Evolutionary conservation across 2,329 filamentous ascomycete species (phyloP), one percentile per base, ranked within the genome.

Genomic region (Ophiostoma fasciatum): DNA sequence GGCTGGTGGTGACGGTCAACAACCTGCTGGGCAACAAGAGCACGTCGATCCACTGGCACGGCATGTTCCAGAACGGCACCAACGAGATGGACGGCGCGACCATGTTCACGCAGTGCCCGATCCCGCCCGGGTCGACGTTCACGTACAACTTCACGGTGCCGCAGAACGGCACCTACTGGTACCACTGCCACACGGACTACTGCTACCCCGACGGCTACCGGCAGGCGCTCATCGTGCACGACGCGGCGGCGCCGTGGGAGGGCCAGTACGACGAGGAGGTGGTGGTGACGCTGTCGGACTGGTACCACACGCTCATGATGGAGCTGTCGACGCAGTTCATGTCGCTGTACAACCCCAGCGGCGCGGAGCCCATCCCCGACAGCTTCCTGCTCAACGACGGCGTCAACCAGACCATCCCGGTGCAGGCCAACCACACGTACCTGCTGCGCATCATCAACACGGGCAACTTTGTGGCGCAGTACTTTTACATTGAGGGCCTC

Each of bases 381-480:
- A 62, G 73, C 5, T 71, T 74, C 2, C 61, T 87, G 29, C 66
- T 84, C 52, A 84, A 87, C 48, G 81, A 87, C 43, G 74, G 71
- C 0, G 64, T 68, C 39, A 68, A 78, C 38, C 54, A 74, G 3
- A 66, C 59, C 3, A 56, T 84, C 26, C 46, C 62, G 0, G 68
- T 85, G 4, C 46, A 75, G 45, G 73, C 80, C 0, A 68, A 70
- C 3, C 82, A 72, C 48, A 87, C 76, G 0, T 87, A 87, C 40
- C 59, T 83, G 8, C 66, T 88, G 46, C 75, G 76, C 29, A 61
- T 85, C 40, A 62, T 83, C 46, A 84, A 83, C 46, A 70, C 83
- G 15, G 79, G 74, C 12, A 80, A 78, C 13, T 85, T 83, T 56
- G 70, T 72, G 2, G 68, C 64, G 4, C 71, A 78, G 47, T 76